Evolutionary conservation across 1,284 basidiomycete genomes (phyloP), one percentile per base, ranked within the genome.

Genomic region (Taiwanofungus camphoratus): DNA sequence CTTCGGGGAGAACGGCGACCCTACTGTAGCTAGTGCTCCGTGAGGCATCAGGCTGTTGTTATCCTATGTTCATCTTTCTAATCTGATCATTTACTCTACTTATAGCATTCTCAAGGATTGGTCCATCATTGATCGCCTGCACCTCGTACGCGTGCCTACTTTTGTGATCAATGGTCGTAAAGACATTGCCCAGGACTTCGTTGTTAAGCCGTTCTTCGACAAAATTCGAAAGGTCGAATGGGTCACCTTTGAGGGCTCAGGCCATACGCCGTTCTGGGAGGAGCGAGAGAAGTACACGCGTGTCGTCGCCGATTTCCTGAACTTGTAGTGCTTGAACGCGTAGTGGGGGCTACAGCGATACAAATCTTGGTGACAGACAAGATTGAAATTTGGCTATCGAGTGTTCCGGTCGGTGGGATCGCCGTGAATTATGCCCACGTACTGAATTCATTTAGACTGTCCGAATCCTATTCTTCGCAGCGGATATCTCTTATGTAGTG

Each of bases 111-210:
- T 62, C 23, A 55, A 54, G 29, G 45, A 47, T 13, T 65, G 63
- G 64, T 41, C 52, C 12, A 51, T 61, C 42, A 45, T 58, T 21
- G 52, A 54, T 37, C 46, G 52, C 20, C 40, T 63, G 4, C 55
- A 54, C 40, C 37, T 48, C 2, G 55, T 67, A 39, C 35, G 39
- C 8, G 55, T 56, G 3, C 59, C 61, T 7, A 61, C 60, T 15
- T 49, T 65, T 16, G 30, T 65, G 2, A 47, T 63, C 41, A 66
- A 60, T 30, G 62, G 59, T 11, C 51, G 44, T 2, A 45, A 57
- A 30, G 62, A 61, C 37, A 51, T 53, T 37, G 53, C 56, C 4
- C 54, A 55, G 30, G 61, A 60, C 36, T 48, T 44, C 39, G 53
- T 52, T 23, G 50, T 59, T 16, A 44, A 38, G 18, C 61, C 61